A percentile compares a stretch with the other conserved stretches of the same genome.
Conservation (phyloP, 2,329 filamentous ascomycete species). For the Pyricularia pennisetigena region DNA sequence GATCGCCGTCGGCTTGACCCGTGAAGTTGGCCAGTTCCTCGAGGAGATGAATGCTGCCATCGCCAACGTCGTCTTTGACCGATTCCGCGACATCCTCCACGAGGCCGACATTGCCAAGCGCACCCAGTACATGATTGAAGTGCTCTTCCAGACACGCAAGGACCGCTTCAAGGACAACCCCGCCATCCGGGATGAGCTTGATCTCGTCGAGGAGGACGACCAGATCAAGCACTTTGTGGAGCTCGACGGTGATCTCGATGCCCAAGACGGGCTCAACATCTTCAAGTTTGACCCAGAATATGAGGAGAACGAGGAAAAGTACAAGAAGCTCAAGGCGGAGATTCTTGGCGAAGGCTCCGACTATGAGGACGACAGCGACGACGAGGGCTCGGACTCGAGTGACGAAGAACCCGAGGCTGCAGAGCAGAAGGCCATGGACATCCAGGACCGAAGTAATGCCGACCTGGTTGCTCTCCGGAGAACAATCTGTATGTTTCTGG, state of each 20-base stretch:
- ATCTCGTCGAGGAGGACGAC: conserved; percentile 94
- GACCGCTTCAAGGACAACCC: conserved; percentile 95
- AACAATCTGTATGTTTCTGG: conserved; percentile 30
- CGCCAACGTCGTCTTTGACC: conserved; percentile 84
- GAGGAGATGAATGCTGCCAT: conserved; percentile 93
- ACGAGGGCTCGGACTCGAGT: conserved; percentile 51
- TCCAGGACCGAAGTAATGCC: conserved; percentile 95
- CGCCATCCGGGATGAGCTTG: conserved; percentile 82
- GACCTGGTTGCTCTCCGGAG: conserved; percentile 88
- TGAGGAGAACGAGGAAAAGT: conserved; percentile 84
- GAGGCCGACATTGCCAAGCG: conserved; percentile 96
- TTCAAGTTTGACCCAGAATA: conserved; percentile 91
- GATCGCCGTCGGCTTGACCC: conserved; percentile 87
- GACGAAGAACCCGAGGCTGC: conserved; percentile 67
- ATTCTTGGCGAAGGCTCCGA: conserved; percentile 92
- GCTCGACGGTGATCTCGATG: conserved; percentile 74
- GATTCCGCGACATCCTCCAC: conserved; percentile 90
- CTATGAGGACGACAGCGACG: conserved; percentile 48
- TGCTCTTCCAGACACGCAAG: conserved; percentile 91
- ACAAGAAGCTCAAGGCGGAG: conserved; percentile 83
- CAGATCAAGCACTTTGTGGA: conserved; percentile 86
- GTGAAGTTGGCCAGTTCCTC: conserved; percentile 86
- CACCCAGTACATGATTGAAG: conserved; percentile 99
- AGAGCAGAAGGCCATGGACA: conserved; percentile 78
- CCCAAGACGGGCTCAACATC: conserved; percentile 82